These are phyloP conservation scores for Xylaria sp. DNA, from an alignment of 2,329 filamentous ascomycete species.

Conservation along the genomic window DNA sequence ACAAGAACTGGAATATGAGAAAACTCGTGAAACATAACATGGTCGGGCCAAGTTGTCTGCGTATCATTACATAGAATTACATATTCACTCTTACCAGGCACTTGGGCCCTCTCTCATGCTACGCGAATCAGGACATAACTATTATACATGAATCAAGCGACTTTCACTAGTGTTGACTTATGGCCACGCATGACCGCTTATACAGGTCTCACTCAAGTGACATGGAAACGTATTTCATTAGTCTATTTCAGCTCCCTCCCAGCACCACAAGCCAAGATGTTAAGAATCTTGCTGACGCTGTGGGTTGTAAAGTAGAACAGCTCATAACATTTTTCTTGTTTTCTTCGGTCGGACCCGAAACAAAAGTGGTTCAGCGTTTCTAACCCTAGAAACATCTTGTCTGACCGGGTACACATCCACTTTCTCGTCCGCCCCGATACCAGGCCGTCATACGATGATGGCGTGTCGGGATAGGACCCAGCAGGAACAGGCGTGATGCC, in stretches of 20 bases:
- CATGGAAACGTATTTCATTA: not conserved
- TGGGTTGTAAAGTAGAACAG: not conserved
- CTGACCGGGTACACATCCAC: not conserved
- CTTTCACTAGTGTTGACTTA: not conserved
- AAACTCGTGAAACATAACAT: not conserved
- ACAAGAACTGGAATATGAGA: not conserved
- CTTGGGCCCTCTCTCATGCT: not conserved
- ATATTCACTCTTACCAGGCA: not conserved
- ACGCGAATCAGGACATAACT: not conserved
- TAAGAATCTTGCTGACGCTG: not conserved
- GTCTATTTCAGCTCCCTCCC: not conserved
- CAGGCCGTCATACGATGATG: conserved; percentile 32
- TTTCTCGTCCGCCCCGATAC: not conserved
- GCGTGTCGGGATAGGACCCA: conserved; percentile 21
- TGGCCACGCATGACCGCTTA: not conserved
- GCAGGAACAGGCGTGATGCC: conserved; percentile 30
- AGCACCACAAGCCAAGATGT: not conserved
- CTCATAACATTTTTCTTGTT: not conserved
- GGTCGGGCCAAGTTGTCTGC: not conserved
- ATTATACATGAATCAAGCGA: not conserved
- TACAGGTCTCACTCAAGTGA: not conserved
- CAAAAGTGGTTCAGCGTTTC: conserved; percentile 16
- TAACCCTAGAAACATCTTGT: not conserved
- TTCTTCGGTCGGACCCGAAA: conserved; percentile 3
- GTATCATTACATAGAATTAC: not conserved